Evolutionary conservation across 164 flowering plant genomes (phyloP).

Genomic region (Tetrastigma voinierianum): DNA sequence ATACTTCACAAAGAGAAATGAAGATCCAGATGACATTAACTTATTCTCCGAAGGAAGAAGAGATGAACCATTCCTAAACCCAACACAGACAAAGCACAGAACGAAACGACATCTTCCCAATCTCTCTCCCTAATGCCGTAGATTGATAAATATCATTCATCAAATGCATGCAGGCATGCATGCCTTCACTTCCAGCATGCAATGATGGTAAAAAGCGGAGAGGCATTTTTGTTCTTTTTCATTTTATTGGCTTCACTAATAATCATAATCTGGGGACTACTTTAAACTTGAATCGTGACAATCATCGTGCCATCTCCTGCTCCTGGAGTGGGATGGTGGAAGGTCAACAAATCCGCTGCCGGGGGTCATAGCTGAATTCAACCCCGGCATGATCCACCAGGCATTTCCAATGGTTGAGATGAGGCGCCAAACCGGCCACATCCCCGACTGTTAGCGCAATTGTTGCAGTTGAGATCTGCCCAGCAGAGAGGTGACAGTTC

Average conservation of each 20-base stretch:
- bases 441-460: slow-evolving; percentile 61
- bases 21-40: too few species aligned
- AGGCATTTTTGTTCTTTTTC: not conserved
- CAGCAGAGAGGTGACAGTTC: slow-evolving; percentile 32
- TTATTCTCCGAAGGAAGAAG: too few species aligned
- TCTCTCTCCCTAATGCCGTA: not conserved
- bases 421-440: slow-evolving; percentile 81
- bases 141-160: too few species aligned
- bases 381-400: slow-evolving; percentile 39
- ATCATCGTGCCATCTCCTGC: slow-evolving; percentile 56
- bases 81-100: too few species aligned
- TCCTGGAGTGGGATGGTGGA: slow-evolving; percentile 47
- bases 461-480: slow-evolving; percentile 47
- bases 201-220: not conserved
- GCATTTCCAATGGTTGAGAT: slow-evolving; percentile 76
- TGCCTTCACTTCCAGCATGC: too few species aligned
- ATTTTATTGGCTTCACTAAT: not conserved
- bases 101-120: too few species aligned
- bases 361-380: slow-evolving; percentile 48
- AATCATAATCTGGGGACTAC: not conserved
- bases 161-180: too few species aligned
- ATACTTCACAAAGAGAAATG: too few species aligned
- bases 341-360: slow-evolving; percentile 53
- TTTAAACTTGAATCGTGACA: slow-evolving; percentile 54
- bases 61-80: too few species aligned